Percentiles rank a stretch among this genome's conserved stretches.
Evolutionary conservation across 2,329 filamentous ascomycete species (phyloP).

Genomic region (Aspergillus japonicus): DNA sequence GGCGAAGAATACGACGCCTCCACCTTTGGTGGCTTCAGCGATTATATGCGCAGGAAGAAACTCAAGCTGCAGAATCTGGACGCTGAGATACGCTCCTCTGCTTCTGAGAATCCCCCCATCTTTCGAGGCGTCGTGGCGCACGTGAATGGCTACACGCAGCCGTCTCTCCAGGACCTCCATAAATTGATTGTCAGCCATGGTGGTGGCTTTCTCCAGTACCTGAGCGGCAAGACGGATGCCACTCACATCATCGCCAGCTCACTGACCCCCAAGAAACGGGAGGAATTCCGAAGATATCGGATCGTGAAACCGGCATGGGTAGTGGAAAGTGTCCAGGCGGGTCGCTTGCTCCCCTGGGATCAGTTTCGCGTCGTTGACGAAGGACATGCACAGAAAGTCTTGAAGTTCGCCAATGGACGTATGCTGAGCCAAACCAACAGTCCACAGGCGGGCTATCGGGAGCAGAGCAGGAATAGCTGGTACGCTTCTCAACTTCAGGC

Average conservation of each 20-base stretch:
- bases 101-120: slow-evolving; percentile 71
- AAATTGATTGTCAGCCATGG: slow-evolving; percentile 85
- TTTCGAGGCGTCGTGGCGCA: slow-evolving; percentile 90
- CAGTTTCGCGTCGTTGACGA: slow-evolving; percentile 82
- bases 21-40: slow-evolving; percentile 81
- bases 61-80: slow-evolving; percentile 96
- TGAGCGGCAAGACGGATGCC: slow-evolving; percentile 90
- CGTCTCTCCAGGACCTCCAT: slow-evolving; percentile 85
- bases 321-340: slow-evolving; percentile 80
- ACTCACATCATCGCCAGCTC: slow-evolving; percentile 94
- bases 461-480: slow-evolving; percentile 79
- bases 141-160: slow-evolving; percentile 94
- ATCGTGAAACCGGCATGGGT: slow-evolving; percentile 96
- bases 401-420: slow-evolving; percentile 63
- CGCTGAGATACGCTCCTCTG: slow-evolving; percentile 69
- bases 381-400: slow-evolving; percentile 74
- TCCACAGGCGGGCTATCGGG: slow-evolving; percentile 66
- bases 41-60: slow-evolving; percentile 95
- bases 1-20: slow-evolving; percentile 91
- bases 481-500: slow-evolving; percentile 70
- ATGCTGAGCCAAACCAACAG: slow-evolving; percentile 66
- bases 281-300: slow-evolving; percentile 83
- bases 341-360: slow-evolving; percentile 80
- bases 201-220: slow-evolving; percentile 91
- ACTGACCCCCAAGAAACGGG: slow-evolving; percentile 85